Evolutionary conservation across 768 basidiomycete species (phyloP).

Genomic region (Tremella fuciformis): DNA sequence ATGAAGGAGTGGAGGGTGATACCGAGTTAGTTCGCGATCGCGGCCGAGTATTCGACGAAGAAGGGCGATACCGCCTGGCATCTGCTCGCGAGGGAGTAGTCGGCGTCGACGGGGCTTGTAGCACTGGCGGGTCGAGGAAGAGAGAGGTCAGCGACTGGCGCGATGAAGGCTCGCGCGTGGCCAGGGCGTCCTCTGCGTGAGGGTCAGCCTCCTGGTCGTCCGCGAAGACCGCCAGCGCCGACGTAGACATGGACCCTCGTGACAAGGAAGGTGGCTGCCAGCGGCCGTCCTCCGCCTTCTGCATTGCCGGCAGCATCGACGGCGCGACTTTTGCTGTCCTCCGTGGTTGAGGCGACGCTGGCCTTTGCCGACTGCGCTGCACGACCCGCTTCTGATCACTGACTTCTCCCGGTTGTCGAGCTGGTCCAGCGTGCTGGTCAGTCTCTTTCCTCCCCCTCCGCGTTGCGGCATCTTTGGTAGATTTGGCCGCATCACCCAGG

Average conservation of each 20-base stretch:
- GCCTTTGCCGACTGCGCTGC: background rate
- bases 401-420: background rate
- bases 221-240: slow-evolving; percentile 25
- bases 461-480: background rate
- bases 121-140: background rate
- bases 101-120: background rate
- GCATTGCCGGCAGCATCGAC: slow-evolving; percentile 28
- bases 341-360: background rate
- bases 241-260: slow-evolving; percentile 42
- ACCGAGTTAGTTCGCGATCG: background rate
- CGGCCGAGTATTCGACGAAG: background rate
- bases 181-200: slow-evolving; percentile 3
- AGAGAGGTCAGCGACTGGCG: slow-evolving; percentile 5
- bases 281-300: slow-evolving; percentile 37
- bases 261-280: slow-evolving; percentile 47
- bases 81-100: background rate
- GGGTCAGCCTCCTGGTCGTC: slow-evolving; percentile 3
- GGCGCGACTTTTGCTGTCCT: slow-evolving; percentile 25
- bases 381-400: background rate
- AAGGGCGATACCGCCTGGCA: background rate
- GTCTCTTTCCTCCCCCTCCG: background rate
- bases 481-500: background rate
- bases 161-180: background rate
- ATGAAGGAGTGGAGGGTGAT: background rate
- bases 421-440: background rate